These are phyloP conservation scores for Mucor plumbeus DNA, from an alignment of 371 early-diverging fungal species.

Conservation along the genomic window DNA sequence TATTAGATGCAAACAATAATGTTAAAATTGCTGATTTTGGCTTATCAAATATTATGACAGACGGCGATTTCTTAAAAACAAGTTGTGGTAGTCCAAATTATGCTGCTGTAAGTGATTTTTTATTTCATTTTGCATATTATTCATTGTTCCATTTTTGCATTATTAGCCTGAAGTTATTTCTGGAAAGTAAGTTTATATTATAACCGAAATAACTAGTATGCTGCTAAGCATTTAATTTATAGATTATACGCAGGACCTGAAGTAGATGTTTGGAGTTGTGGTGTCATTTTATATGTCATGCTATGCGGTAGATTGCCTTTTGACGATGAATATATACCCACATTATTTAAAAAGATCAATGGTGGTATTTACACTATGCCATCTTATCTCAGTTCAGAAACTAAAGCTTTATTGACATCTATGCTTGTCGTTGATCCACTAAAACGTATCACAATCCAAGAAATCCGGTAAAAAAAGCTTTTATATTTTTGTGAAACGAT, in stretches of 20 bases:
- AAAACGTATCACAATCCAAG: slow-evolving; percentile 90
- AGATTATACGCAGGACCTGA: slow-evolving; percentile 96
- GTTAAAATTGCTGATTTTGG: slow-evolving; percentile 99
- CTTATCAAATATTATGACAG: slow-evolving; percentile 92
- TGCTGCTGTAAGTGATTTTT: slow-evolving; percentile 65
- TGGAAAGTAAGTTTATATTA: slow-evolving; percentile 66
- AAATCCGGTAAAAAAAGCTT: slow-evolving; percentile 64
- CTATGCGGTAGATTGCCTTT: slow-evolving; percentile 99
- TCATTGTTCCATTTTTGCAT: background rate
- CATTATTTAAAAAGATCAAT: slow-evolving; percentile 93
- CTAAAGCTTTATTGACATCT: slow-evolving; percentile 80
- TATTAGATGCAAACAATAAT: slow-evolving; percentile 93
- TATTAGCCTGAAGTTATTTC: slow-evolving; percentile 92
- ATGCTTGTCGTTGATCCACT: slow-evolving; percentile 97
- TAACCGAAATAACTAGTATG: too few relatives aligned
- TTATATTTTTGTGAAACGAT: background rate
- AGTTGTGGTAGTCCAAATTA: slow-evolving; percentile 93
- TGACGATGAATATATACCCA: slow-evolving; percentile 98
- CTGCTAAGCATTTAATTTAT: background rate
- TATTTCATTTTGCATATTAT: background rate
- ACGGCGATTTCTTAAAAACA: slow-evolving; percentile 95
- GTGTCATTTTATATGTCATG: slow-evolving; percentile 99
- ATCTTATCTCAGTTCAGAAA: slow-evolving; percentile 82
- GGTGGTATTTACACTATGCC: slow-evolving; percentile 92
- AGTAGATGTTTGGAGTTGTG: slow-evolving; percentile 99